Base-by-base conservation (phyloP, 2,329 filamentous ascomycete species). In the Tolypocladium nubicola region DNA sequence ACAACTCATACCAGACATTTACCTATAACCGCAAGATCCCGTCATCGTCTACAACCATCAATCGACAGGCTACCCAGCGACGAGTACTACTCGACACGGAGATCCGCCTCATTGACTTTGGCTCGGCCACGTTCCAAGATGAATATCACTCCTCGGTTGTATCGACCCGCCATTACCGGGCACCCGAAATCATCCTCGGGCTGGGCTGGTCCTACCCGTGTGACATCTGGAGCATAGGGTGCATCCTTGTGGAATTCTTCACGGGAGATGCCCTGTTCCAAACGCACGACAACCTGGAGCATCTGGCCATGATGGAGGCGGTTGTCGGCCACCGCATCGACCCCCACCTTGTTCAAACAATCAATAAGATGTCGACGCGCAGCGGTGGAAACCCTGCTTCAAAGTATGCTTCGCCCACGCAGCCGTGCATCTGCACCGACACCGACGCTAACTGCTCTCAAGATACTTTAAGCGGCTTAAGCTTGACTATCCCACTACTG, bases 271-370 rank as follows among this genome's bases (percentile, higher is more conserved):
- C 85, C 21, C 72, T 88, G 2, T 88, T 88, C 68, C 85, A 88
- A 67, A 88, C 85, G 1, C 85, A 88, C 63, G 85, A 88, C 62
- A 88, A 88, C 60, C 75, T 88, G 30, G 85, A 88, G 68, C 85
- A 88, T 66, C 72, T 88, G 55, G 85, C 85, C n/a, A 88, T 88
- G 85, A 88, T 88, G 85, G 85, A 87, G 65, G 82, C 81, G 39
- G 85, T 88, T 9, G 82, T 84, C 56, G 82, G 82, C 54, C 71
- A 72, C 26, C 76, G 79, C 54, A 81, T 88, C 55, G 84, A 87
- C 60, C 71, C 72, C 0, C 75, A 80, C 60, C 77, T 88, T 7
- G 79, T 88, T 5, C 71, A 73, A 54, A 56, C 66, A 13, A 69
- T 74, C 21, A 74, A 74, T 62, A 79, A 81, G 64, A 81, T 82